Evolutionary conservation across 768 basidiomycete species (phyloP), one percentile per base, ranked within the genome.

Genomic region (Auricularia cornea): DNA sequence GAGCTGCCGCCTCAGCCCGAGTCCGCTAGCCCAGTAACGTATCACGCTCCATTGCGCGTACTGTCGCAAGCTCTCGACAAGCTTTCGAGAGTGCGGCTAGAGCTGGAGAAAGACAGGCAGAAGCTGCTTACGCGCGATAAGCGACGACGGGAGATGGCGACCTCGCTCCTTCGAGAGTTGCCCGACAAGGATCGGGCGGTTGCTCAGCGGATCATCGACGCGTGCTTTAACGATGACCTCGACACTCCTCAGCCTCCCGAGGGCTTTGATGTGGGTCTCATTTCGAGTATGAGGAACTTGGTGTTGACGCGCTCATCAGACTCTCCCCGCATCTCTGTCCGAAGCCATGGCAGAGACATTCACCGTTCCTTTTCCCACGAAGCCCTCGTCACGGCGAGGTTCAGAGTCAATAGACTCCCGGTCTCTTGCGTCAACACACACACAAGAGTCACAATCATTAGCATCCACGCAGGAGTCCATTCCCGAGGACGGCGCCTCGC

Each of bases 51-150:
- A 2, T 69, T 93, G 18, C 84, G 91, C 26, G 79, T 85, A 4
- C 75, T 94, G 20, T 92, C 91, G 0, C 82, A 83, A 1, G 87
- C 89, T 1, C 73, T 89, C 11, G 76, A 84, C 60, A 83, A 80
- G 62, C 70, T 91, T 18, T 78, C 85, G 20, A 78, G 79, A 63
- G 83, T 75, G 1, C 76, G 86, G 38, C 65, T 82, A 59, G 89
- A 90, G 67, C 75, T 93, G 59, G 89, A 92, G 71, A 82, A 85
- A 62, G 79, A 75, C 32, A 75, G 84, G 41, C 77, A 74, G 32
- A 60, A 75, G 2, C 66, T 90, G 54, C 71, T 79, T 61, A 85
- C 90, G 75, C 89, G 86, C 69, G 86, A 89, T 62, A 69, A 70
- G 12, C 81, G 79, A 1, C 76, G 83, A 38, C 78, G 76, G 59